These are phyloP conservation scores for Phyllosticta citriasiana DNA, from an alignment of 2,329 filamentous ascomycete genomes.

Conservation along the genomic window DNA sequence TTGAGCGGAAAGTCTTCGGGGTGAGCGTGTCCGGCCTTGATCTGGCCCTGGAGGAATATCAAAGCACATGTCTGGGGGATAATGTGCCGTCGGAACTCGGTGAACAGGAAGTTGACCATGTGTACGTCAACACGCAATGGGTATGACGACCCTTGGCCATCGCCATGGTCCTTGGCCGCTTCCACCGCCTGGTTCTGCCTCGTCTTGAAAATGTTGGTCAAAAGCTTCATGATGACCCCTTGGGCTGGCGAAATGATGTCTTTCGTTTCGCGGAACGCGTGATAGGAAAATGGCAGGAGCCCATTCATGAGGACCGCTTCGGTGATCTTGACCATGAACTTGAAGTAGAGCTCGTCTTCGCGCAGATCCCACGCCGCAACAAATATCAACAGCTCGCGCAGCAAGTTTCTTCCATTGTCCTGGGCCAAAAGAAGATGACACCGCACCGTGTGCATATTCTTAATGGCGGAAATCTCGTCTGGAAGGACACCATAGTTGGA, in stretches of 20 bases:
- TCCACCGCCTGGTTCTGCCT: conserved; percentile 32
- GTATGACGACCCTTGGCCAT: conserved; percentile 14
- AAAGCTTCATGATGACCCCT: conserved; percentile 80
- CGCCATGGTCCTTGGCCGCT: conserved; percentile 5
- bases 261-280: conserved; percentile 81
- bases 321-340: conserved; percentile 92
- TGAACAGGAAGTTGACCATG: conserved; percentile 81
- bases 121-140: conserved; percentile 45
- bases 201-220: conserved; percentile 79
- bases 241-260: conserved; percentile 95
- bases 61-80: conserved; percentile 91
- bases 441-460: conserved; percentile 81
- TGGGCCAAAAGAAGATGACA: conserved; percentile 84
- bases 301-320: conserved; percentile 85
- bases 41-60: conserved; percentile 87
- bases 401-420: conserved; percentile 79
- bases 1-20: conserved; percentile 88
- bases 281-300: conserved; percentile 84
- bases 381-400: conserved; percentile 87
- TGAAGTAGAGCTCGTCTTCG: conserved; percentile 89
- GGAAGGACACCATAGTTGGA: conserved; percentile 40
- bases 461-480: conserved; percentile 46
- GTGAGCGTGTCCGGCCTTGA: conserved; percentile 63
- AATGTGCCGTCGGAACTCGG: conserved; percentile 82
- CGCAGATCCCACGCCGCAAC: conserved; percentile 95